Percentiles rank a stretch among this genome's conserved stretches.
phyloP scores from a whole-genome alignment of 2,329 filamentous ascomycete genomes.

The Diaporthe batatas region DNA sequence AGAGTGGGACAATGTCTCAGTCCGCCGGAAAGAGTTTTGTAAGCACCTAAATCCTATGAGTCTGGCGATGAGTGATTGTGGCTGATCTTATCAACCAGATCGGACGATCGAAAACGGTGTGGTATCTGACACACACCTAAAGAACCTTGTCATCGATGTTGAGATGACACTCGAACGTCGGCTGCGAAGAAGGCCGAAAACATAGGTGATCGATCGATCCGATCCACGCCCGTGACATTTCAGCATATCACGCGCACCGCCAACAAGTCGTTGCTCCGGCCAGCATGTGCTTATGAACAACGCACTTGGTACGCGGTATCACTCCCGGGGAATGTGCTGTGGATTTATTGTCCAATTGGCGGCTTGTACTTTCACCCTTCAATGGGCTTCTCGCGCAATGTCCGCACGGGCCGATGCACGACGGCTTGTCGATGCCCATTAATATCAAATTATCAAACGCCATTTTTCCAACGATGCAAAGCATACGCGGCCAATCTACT shows the following conservation, averaged over 20 bases:
- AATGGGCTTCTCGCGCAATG: not conserved
- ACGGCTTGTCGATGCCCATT: not conserved
- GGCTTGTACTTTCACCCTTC: not conserved
- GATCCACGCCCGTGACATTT: not conserved
- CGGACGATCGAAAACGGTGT: not conserved
- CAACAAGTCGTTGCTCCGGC: not conserved
- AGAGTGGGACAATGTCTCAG: conserved; percentile 33
- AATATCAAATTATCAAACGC: not conserved
- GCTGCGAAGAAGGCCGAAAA: not conserved
- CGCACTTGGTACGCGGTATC: not conserved
- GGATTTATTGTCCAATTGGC: not conserved
- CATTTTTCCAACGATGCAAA: not conserved
- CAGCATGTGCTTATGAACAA: not conserved
- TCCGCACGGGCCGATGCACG: too few relatives aligned
- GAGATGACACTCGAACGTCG: conserved; percentile 8
- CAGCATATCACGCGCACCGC: not conserved
- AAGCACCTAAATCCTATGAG: not conserved
- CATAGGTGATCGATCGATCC: not conserved
- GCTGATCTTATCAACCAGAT: conserved; percentile 1
- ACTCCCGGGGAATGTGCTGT: not conserved
- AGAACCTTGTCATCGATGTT: conserved; percentile 21
- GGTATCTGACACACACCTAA: not conserved
- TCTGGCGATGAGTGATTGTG: not conserved
- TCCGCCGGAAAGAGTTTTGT: conserved; percentile 33
- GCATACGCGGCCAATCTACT: not conserved